Percentiles rank a stretch among this genome's conserved stretches.
Evolutionary conservation across 1,139 yeast species (phyloP).

Genomic region (Suhomyces ambrosiae): DNA sequence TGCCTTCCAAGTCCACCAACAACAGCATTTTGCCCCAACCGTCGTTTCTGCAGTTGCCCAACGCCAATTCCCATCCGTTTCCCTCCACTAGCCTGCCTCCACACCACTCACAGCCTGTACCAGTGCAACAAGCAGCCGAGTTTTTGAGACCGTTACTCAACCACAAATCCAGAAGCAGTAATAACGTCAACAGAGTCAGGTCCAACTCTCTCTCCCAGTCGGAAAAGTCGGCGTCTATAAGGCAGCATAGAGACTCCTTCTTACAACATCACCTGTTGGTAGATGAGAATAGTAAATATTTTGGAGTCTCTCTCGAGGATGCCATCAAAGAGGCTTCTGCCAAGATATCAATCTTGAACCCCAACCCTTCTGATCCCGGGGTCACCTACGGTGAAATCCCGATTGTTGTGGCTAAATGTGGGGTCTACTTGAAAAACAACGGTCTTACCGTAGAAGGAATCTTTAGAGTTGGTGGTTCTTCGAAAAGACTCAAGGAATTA

Average conservation of each 20-base stretch:
- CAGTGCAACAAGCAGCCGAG: conserved; percentile 24
- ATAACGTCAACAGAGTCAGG: conserved; percentile 47
- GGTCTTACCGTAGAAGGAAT: conserved; percentile 85
- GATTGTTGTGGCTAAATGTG: conserved; percentile 93
- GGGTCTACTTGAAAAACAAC: conserved; percentile 76
- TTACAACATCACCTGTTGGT: conserved; percentile 46
- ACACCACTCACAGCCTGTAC: conserved; percentile 15
- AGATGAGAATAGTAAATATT: conserved; percentile 59
- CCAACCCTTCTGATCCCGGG: conserved; percentile 50
- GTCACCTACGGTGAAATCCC: conserved; percentile 81
- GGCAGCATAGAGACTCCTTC: conserved; percentile 61
- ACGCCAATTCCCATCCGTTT: conserved; percentile 11
- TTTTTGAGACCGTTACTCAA: conserved; percentile 50
- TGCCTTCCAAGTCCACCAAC: conserved; percentile 25
- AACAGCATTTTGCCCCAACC: conserved; percentile 16
- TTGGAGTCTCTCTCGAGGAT: conserved; percentile 78
- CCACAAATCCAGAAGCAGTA: conserved; percentile 53
- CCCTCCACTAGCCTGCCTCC: conserved; percentile 14
- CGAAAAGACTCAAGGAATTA: conserved; percentile 81
- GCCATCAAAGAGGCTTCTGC: conserved; percentile 78
- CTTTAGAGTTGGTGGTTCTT: conserved; percentile 90
- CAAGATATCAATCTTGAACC: conserved; percentile 63
- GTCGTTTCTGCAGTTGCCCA: conserved; percentile 9
- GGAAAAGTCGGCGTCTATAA: conserved; percentile 38
- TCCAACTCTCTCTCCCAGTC: conserved; percentile 39